Evolutionary conservation across 176 grass and related monocot genomes (phyloP).

Genomic region (Elaeis guineensis): DNA sequence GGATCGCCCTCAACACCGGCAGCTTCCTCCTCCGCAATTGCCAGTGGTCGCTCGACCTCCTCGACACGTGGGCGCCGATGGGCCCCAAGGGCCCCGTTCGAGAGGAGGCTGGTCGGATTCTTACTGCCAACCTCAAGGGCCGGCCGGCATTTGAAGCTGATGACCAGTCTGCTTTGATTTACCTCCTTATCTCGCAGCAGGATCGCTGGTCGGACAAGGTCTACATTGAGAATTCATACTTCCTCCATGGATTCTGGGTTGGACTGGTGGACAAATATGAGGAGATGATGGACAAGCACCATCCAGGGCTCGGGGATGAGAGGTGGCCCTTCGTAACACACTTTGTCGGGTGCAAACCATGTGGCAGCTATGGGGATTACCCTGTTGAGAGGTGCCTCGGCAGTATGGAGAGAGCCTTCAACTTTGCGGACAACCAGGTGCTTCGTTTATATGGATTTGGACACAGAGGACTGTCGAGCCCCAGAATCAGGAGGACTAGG

Average conservation of each 20-base stretch:
- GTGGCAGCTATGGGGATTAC: conserved; percentile 91
- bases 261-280: conserved; percentile 88
- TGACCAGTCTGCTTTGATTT: conserved; percentile 88
- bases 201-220: conserved; percentile 77
- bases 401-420: conserved; percentile 88
- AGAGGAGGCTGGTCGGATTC: conserved; percentile 58
- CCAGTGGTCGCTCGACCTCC: conserved; percentile 88
- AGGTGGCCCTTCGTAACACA: conserved; percentile 91
- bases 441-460: conserved; percentile 64
- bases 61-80: conserved; percentile 83
- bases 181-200: conserved; percentile 76
- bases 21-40: conserved; percentile 85
- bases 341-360: conserved; percentile 91
- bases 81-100: conserved; percentile 67
- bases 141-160: conserved; percentile 83
- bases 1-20: conserved; percentile 86
- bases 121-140: conserved; percentile 67
- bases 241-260: conserved; percentile 91
- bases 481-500: conserved; percentile 67
- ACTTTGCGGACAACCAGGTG: conserved; percentile 93
- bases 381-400: conserved; percentile 69
- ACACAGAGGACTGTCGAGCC: conserved; percentile 53
- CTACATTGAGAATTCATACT: conserved; percentile 84
- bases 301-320: conserved; percentile 76
- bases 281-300: conserved; percentile 91